These are phyloP conservation scores for Aspergillus conjunctus DNA, from an alignment of 495 filamentous ascomycete genomes.

Conservation along the genomic window DNA sequence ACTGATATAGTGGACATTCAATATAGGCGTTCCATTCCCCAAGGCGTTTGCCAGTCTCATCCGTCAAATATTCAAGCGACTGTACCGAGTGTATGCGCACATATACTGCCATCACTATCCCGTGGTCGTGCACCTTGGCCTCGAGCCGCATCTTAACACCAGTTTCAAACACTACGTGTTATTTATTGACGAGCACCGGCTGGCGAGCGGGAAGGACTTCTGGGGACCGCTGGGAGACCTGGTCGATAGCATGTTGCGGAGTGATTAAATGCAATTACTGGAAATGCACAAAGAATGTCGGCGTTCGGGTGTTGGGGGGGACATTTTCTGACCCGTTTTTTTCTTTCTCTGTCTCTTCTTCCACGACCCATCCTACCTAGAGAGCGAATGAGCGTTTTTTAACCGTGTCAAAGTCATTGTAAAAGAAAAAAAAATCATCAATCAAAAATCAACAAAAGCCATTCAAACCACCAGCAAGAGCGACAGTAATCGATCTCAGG, in stretches of 20 bases:
- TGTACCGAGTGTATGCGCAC: slow-evolving; percentile 98
- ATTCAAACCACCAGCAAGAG: not conserved
- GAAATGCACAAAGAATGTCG: slow-evolving; percentile 22
- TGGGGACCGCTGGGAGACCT: slow-evolving; percentile 96
- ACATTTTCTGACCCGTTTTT: slow-evolving; percentile 2
- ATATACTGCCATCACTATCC: slow-evolving; percentile 99
- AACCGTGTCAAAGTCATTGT: not conserved
- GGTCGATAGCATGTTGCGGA: slow-evolving; percentile 94
- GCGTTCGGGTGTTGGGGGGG: slow-evolving; percentile 30
- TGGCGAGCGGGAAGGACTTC: slow-evolving; percentile 92
- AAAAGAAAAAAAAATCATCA: not conserved
- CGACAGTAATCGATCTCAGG: not conserved
- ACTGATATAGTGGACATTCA: not conserved
- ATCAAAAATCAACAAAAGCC: not conserved
- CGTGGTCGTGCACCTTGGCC: slow-evolving; percentile 88
- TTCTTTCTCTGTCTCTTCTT: slow-evolving; percentile 1
- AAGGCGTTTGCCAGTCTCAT: slow-evolving; percentile 86
- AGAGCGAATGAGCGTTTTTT: not conserved
- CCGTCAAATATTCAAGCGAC: slow-evolving; percentile 94
- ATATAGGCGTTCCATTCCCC: slow-evolving; percentile 86
- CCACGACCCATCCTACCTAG: not conserved
- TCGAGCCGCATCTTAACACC: slow-evolving; percentile 97
- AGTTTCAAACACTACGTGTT: slow-evolving; percentile 99
- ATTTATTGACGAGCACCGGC: slow-evolving; percentile 89
- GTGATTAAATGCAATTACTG: slow-evolving; percentile 60